phyloP scores from a whole-genome alignment of 495 filamentous ascomycete genomes.

The Trichoderma parareesei region DNA sequence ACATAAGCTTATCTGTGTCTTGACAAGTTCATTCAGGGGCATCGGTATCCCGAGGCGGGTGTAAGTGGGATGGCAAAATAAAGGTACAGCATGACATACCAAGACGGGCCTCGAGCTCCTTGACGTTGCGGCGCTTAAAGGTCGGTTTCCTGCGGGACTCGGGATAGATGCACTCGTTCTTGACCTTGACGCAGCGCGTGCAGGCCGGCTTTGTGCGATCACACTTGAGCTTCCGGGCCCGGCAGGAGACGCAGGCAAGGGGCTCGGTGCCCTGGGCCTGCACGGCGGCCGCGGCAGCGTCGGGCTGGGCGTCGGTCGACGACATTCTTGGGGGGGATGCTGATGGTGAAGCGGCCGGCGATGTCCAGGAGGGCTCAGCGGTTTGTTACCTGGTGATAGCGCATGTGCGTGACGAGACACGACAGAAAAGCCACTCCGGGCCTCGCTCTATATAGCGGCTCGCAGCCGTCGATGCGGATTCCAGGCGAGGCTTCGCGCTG shows the following conservation, averaged over 20 bases:
- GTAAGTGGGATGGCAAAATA: background rate
- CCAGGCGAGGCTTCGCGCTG: too few relatives aligned
- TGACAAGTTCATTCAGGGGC: too few relatives aligned
- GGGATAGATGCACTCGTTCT: conserved; percentile 71
- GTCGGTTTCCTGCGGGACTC: conserved; percentile 80
- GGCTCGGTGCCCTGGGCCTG: conserved; percentile 18
- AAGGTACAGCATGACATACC: conserved; percentile 36
- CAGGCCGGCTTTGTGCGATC: conserved; percentile 62
- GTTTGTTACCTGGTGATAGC: too few relatives aligned
- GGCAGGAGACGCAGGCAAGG: conserved; percentile 49
- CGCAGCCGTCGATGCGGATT: background rate
- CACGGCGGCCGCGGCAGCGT: background rate
- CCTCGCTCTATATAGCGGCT: too few relatives aligned
- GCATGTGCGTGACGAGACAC: too few relatives aligned
- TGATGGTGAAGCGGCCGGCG: background rate
- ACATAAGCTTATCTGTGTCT: background rate
- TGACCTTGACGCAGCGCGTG: conserved; percentile 60
- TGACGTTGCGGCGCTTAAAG: conserved; percentile 81
- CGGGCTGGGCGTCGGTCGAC: conserved; percentile 6
- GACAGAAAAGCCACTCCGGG: background rate
- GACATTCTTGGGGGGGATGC: background rate
- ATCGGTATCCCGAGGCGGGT: too few relatives aligned
- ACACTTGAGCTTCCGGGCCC: conserved; percentile 56
- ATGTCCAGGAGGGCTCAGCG: too few relatives aligned
- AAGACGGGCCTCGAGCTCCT: conserved; percentile 72